Conservation (phyloP, 805 yeast species). For the Candida broadrunensis region DNA sequence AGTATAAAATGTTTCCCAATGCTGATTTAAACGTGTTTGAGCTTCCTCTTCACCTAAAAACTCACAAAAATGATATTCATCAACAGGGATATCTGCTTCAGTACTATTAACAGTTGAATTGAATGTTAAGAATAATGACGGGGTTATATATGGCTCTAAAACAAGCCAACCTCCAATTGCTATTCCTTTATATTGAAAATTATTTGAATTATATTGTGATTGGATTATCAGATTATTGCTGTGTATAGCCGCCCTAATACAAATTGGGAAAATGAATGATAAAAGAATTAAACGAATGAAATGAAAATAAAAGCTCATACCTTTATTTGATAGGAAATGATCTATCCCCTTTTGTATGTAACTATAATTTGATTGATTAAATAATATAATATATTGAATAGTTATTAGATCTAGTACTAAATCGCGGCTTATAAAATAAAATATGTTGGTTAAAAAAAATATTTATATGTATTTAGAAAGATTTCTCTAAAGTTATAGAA, state of each 20-base stretch:
- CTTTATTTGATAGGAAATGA: too few relatives aligned
- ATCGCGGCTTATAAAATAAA: too few relatives aligned
- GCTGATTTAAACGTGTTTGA: conserved; percentile 37
- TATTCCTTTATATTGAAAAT: conserved; percentile 24
- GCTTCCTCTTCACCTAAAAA: conserved; percentile 49
- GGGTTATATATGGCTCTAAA: conserved; percentile 69
- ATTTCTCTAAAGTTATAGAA: too few relatives aligned
- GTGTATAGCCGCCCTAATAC: not conserved
- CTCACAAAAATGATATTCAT: conserved; percentile 56
- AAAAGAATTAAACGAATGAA: not conserved
- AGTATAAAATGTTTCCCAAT: conserved; percentile 58
- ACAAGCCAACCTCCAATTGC: conserved; percentile 68
- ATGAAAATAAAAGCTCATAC: not conserved
- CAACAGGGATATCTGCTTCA: conserved; percentile 44
- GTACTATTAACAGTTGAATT: conserved; percentile 16
- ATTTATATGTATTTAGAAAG: too few relatives aligned
- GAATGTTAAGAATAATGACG: conserved; percentile 51
- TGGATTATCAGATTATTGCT: conserved; percentile 4
- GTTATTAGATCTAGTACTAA: too few relatives aligned
- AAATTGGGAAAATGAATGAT: not conserved
- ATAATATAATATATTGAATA: too few relatives aligned
- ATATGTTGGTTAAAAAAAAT: too few relatives aligned
- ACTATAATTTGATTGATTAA: too few relatives aligned
- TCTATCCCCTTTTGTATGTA: too few relatives aligned
- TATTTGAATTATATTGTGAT: conserved; percentile 6